Conservation (phyloP, 169 alveolate genomes). For the Babesia sp. region DNA sequence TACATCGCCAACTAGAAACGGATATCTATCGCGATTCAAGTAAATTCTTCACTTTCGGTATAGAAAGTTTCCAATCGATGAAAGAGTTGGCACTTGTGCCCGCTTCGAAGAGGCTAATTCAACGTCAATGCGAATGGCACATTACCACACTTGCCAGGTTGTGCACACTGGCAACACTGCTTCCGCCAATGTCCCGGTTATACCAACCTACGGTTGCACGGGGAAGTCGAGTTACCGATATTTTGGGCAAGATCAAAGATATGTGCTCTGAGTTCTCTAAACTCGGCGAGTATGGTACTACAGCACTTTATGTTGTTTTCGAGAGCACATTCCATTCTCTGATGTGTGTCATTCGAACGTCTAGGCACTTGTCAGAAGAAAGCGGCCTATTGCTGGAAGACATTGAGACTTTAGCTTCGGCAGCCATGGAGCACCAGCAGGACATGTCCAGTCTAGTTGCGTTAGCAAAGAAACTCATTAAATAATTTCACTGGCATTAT, state of each 20-base stretch:
- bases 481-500: not conserved
- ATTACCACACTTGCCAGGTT: constrained; percentile 4
- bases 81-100: constrained; percentile 21
- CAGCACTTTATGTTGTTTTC: constrained; percentile 6
- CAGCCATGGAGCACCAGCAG: constrained; percentile 24
- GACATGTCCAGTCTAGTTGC: constrained; percentile 13
- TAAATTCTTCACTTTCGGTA: constrained; percentile 21
- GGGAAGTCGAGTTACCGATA: not conserved
- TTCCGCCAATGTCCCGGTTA: not conserved
- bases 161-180: not conserved
- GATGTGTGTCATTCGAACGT: not conserved
- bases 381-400: not conserved
- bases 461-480: not conserved
- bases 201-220: constrained; percentile 12
- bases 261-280: constrained; percentile 8
- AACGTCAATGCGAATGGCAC: constrained; percentile 22
- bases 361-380: not conserved
- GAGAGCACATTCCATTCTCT: constrained; percentile 7
- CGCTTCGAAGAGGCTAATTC: constrained; percentile 26
- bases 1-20: constrained; percentile 9
- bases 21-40: constrained; percentile 18
- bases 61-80: constrained; percentile 7
- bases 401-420: not conserved
- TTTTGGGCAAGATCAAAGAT: not conserved
- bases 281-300: not conserved